A percentile compares a stretch with the other conserved stretches of the same genome.
These are phyloP conservation scores for Planoprotostelium fungivorum DNA, from an alignment of 78 protist genomes.

Conservation along the genomic window DNA sequence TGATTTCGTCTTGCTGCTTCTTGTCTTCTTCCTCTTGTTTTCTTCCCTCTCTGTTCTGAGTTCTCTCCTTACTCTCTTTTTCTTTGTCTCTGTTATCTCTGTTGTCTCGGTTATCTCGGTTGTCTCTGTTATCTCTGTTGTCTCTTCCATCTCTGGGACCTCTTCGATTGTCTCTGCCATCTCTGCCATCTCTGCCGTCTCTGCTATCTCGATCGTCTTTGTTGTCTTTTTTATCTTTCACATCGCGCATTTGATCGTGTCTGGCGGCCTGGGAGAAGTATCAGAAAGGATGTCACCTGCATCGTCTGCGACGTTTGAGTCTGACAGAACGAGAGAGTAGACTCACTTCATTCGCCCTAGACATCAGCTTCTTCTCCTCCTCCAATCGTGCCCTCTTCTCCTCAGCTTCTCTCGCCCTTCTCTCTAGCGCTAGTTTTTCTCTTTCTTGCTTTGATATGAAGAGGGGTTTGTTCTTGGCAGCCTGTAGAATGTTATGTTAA, in stretches of 20 bases:
- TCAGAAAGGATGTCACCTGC: neutral
- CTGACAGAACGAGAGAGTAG: no score
- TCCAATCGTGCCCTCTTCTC: neutral
- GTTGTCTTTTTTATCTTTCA: neutral
- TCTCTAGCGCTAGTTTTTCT: neutral
- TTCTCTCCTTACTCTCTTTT: neutral
- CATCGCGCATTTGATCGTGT: no score
- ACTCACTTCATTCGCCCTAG: neutral
- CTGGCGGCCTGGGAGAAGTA: no score
- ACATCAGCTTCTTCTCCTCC: neutral
- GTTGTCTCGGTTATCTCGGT: neutral
- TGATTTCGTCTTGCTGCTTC: slow-evolving; percentile 28
- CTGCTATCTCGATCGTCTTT: neutral
- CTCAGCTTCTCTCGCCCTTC: neutral
- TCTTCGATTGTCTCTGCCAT: slow-evolving; percentile 13
- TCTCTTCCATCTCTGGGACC: slow-evolving; percentile 7
- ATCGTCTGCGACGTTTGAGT: neutral
- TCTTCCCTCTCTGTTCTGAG: slow-evolving; percentile 8
- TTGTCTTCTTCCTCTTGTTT: neutral
- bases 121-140: slow-evolving; percentile 38
- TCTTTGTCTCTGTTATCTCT: slow-evolving; percentile 23
- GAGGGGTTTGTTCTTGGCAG: neutral
- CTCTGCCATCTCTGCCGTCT: slow-evolving; percentile 19
- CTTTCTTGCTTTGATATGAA: neutral
- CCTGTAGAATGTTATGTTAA: neutral